A percentile compares a stretch with the other conserved stretches of the same genome.
Evolutionary conservation across 2,329 filamentous ascomycete species (phyloP).

Genomic region (Penicillium verrucosum): DNA sequence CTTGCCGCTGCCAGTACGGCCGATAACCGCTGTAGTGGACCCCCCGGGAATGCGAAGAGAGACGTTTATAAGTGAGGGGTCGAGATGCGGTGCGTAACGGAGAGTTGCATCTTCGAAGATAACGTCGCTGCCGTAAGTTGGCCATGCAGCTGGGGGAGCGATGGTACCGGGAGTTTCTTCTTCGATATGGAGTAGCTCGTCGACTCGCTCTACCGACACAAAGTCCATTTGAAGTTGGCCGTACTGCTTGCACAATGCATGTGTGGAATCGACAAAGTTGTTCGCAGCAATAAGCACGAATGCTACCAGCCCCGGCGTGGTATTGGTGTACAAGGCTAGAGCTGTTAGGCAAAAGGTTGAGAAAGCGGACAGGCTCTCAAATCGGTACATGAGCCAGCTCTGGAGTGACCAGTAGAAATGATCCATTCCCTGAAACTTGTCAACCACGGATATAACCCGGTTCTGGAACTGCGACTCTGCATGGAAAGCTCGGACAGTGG

Average conservation of each 20-base stretch:
- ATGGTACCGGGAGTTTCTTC: constrained; percentile 67
- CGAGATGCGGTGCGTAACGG: constrained; percentile 73
- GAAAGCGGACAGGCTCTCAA: constrained; percentile 66
- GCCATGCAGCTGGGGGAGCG: constrained; percentile 73
- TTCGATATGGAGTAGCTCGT: constrained; percentile 75
- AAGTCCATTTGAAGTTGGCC: constrained; percentile 89
- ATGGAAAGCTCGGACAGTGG: constrained; percentile 79
- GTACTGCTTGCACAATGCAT: constrained; percentile 73
- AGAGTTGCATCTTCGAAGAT: constrained; percentile 74
- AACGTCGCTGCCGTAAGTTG: constrained; percentile 67
- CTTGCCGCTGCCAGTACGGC: constrained; percentile 77
- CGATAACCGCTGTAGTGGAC: constrained; percentile 74
- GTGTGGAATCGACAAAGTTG: constrained; percentile 63
- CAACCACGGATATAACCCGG: constrained; percentile 74
- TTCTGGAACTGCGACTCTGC: constrained; percentile 77
- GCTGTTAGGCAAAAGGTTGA: constrained; percentile 72
- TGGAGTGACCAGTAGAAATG: constrained; percentile 93
- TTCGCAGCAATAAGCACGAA: constrained; percentile 75
- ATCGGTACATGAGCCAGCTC: constrained; percentile 78
- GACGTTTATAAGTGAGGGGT: constrained; percentile 66
- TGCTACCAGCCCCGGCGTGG: constrained; percentile 74
- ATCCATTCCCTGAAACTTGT: constrained; percentile 90
- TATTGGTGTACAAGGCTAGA: constrained; percentile 69
- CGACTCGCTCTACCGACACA: constrained; percentile 81
- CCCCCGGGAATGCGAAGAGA: constrained; percentile 72